Conservation (phyloP, 2,329 filamentous ascomycete species). For the Gnomoniopsis sp. region DNA sequence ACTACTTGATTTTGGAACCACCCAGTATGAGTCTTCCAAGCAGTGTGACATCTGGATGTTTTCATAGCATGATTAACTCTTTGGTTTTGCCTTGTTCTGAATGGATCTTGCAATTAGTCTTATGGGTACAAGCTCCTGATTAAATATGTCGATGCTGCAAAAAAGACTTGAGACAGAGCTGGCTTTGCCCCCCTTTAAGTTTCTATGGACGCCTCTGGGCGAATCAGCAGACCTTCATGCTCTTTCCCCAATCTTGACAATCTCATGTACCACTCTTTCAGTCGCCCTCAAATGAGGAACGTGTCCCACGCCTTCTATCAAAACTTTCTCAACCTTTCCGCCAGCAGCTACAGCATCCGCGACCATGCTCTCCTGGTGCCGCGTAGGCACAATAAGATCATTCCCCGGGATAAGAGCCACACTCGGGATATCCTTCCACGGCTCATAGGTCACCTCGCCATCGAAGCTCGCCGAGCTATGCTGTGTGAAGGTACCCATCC, state of each 20-base stretch:
- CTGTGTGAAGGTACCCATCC: conserved; percentile 6
- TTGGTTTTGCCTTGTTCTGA: no score
- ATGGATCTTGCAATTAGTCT: no score
- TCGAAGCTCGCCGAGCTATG: conserved; percentile 20
- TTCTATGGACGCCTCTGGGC: no score
- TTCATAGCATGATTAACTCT: no score
- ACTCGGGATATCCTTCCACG: conserved; percentile 18
- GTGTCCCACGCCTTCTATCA: conserved; percentile 8
- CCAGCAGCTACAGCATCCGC: conserved; percentile 14
- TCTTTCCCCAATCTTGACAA: conserved; percentile 9
- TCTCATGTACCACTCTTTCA: conserved; percentile 12
- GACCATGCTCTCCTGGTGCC: conserved; percentile 15
- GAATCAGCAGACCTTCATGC: no score
- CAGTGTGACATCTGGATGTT: no score
- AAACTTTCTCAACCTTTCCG: conserved; percentile 11
- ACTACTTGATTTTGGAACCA: no score
- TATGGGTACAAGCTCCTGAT: no score
- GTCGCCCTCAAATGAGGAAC: not conserved
- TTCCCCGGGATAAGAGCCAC: conserved; percentile 13
- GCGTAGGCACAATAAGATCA: conserved; percentile 16
- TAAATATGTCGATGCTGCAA: no score
- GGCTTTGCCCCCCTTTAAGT: no score
- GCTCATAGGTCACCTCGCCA: conserved; percentile 17
- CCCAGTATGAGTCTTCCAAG: no score
- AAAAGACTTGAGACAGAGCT: no score